phyloP scores from a whole-genome alignment of 2,329 filamentous ascomycete species.

The Fusarium sp. region DNA sequence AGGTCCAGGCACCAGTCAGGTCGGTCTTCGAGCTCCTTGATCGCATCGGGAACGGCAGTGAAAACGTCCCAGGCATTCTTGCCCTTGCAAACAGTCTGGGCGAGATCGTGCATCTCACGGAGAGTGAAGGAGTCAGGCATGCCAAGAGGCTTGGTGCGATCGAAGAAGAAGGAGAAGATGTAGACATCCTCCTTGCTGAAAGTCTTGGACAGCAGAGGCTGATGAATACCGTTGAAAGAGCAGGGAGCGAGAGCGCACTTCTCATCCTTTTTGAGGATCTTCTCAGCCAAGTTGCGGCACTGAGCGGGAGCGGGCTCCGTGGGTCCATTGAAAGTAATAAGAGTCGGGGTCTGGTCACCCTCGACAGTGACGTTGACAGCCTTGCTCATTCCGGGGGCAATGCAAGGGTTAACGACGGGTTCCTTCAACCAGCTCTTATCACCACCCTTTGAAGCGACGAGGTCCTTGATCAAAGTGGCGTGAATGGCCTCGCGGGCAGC shows the following conservation, averaged over 20 bases:
- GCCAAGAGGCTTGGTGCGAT: slow-evolving; percentile 91
- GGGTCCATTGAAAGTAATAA: slow-evolving; percentile 90
- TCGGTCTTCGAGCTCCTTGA: slow-evolving; percentile 82
- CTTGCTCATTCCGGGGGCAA: slow-evolving; percentile 81
- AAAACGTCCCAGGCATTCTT: slow-evolving; percentile 85
- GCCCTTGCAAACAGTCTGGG: slow-evolving; percentile 85
- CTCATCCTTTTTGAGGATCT: slow-evolving; percentile 88
- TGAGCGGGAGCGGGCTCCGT: slow-evolving; percentile 80
- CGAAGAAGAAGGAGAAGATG: slow-evolving; percentile 98
- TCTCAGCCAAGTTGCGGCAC: slow-evolving; percentile 90
- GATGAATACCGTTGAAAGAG: slow-evolving; percentile 97
- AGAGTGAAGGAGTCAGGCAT: slow-evolving; percentile 99
- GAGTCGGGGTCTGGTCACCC: slow-evolving; percentile 66
- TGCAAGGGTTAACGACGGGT: slow-evolving; percentile 85
- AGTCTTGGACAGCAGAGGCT: slow-evolving; percentile 91
- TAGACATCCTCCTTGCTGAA: slow-evolving; percentile 93
- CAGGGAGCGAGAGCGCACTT: slow-evolving; percentile 88
- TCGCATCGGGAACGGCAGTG: slow-evolving; percentile 76
- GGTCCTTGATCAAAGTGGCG: slow-evolving; percentile 76
- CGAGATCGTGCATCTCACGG: slow-evolving; percentile 87
- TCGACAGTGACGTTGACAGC: slow-evolving; percentile 78
- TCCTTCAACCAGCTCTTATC: slow-evolving; percentile 76
- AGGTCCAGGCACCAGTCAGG: slow-evolving; percentile 95
- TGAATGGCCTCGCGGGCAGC: slow-evolving; percentile 90
- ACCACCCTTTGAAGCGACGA: slow-evolving; percentile 67